Evolutionary conservation across 495 filamentous ascomycete species (phyloP), one percentile per base, ranked within the genome.

Genomic region (Evansstolkia leycettana): DNA sequence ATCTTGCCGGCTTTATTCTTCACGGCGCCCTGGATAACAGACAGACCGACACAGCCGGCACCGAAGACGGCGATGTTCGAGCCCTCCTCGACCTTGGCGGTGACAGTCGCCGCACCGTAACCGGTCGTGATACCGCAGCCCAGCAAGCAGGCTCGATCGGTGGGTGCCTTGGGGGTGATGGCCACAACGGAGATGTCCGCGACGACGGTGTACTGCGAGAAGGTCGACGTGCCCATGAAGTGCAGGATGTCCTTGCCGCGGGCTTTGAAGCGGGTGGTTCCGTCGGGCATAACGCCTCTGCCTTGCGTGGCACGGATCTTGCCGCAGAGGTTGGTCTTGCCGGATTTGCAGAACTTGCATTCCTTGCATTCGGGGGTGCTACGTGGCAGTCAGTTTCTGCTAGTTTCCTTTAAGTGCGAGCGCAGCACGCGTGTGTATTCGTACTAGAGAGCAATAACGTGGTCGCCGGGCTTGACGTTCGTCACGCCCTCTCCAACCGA

Each of bases 261-360:
- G 65, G 82, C 87, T 52, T 72, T 82, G 76, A 98, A 96, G 33
- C 90, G 84, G 29, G 84, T 84, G 46, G 92, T 95, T 36, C 90
- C 92, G 56, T 98, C 90, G 27, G 90, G 90, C 88, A 98, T 94
- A 35, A 96, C 83, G 57, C 90, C 90, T 54, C 71, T 78, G 45
- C 90, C 90, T 64, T 98, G 90, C 9, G 90, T 98, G 18, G 86
- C 84, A 46, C 90, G 82, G 64, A 98, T 98, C 73, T 95, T 96
- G 57, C 92, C 90, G 67, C 90, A 98, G 34, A 98, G 84, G 65
- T 98, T 98, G 47, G 90, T 98, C 78, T 98, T 98, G 67, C 86
- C 87, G 34, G 89, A 95, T 58, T 80, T 83, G 80, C 90, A 98
- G 77, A 98, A 96, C 65, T 98, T 98, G 78, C 90, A 98, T 56